Base-by-base conservation (phyloP, 2,329 filamentous ascomycete genomes). In the Talaromyces sp. region DNA sequence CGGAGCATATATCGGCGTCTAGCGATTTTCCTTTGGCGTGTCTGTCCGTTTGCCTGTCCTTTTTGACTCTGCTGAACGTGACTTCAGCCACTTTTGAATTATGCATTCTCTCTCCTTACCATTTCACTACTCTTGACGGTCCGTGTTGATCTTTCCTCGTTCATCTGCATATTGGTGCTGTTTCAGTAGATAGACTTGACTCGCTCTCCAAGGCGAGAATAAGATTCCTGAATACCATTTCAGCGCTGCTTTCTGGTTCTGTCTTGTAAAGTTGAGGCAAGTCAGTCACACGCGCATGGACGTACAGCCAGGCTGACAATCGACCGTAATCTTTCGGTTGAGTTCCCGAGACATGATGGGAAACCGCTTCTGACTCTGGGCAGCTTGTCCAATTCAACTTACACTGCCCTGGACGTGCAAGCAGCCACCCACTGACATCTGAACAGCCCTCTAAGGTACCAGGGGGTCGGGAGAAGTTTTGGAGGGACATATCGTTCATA, bases 1-100 rank as follows among this genome's bases (percentile, higher is more conserved):
- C 44, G 44, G 58, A 60, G 58, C 58, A 60, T 60, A 60, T 40
- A 40, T 33, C 16, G 61, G 61, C 61, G 61, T 62, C 42, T 52
- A 62, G 61, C 61, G 61, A 54, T 8, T 54, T 46, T 40, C 16
- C 16, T 54, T 55, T 21, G 28, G 48, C 48, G 48, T 33, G 9
- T 50, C 9, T 31, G 12, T 35, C 48, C 9, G 21, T 35, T 9
- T 35, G 9, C 33, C 48, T 54, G 5, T 54, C 5, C 11, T 54
- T 54, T n/a, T 54, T 35, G 48, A 2, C 12, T 52, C 31, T 35
- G 4, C 5, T 11, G 14, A 3, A 3, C 21, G 21, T 35, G 3
- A 8, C 1, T 54, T 35, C 21, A 4, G 31, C 50, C 31, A 54
- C n/a, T 21, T 35, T 33, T 9, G 48, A 9, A 35, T 54, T 6